Conservation (phyloP, 768 basidiomycete genomes). For the Pleurotus sapidus region DNA sequence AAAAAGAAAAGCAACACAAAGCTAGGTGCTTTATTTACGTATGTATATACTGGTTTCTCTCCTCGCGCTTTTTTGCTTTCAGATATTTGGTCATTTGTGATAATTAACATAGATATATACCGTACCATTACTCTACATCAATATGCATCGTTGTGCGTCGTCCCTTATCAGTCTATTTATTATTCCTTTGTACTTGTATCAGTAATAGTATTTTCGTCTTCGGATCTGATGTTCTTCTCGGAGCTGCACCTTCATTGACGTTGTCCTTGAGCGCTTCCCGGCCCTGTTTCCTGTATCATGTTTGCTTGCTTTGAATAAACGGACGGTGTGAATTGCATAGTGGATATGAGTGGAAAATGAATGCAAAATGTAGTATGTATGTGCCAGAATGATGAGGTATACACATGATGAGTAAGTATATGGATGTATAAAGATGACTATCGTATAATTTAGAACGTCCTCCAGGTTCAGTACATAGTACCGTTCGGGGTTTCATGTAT, state of each 20-base stretch:
- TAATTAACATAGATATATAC: constrained; percentile 11
- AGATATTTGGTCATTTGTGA: constrained; percentile 11
- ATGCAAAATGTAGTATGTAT: neutral
- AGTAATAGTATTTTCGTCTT: constrained; percentile 6
- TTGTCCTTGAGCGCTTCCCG: no score
- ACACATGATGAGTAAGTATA: neutral
- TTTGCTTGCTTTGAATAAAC: neutral
- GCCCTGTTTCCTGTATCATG: no score
- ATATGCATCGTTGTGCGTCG: constrained; percentile 12
- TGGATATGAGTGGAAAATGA: neutral
- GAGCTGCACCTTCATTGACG: neutral
- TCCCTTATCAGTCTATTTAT: constrained; percentile 28
- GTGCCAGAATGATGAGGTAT: neutral
- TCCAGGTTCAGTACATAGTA: constrained; percentile 19
- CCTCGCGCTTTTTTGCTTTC: constrained; percentile 19
- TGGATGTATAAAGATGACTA: neutral
- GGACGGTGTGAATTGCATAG: neutral
- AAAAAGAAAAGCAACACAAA: constrained; percentile 51
- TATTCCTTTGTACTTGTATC: constrained; percentile 18
- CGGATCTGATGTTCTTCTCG: neutral
- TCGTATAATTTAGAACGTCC: constrained; percentile 9
- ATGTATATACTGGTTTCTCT: constrained; percentile 12
- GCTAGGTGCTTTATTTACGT: constrained; percentile 38
- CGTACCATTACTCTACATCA: constrained; percentile 9
- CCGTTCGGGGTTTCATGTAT: constrained; percentile 50